Conservation (phyloP, 176 grass and related monocot genomes). For the Musa acuminata region DNA sequence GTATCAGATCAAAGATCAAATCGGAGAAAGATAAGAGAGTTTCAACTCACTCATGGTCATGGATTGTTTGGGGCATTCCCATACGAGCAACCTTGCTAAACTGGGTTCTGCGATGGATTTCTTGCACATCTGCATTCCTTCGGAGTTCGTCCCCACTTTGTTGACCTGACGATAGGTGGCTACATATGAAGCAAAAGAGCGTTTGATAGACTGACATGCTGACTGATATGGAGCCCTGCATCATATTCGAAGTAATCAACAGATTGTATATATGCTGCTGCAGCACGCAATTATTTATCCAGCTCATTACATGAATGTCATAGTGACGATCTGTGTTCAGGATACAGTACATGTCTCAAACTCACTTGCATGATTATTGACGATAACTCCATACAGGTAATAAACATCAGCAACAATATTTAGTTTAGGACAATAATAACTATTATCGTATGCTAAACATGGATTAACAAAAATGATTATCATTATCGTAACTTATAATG, state of each 20-base stretch:
- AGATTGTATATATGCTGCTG: background rate
- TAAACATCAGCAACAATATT: too few relatives aligned
- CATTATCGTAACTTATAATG: too few relatives aligned
- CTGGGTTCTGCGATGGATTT: slow-evolving; percentile 69
- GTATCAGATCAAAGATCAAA: background rate
- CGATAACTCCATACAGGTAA: too few relatives aligned
- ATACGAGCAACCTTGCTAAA: slow-evolving; percentile 25
- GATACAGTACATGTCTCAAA: too few relatives aligned
- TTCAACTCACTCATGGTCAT: slow-evolving; percentile 68
- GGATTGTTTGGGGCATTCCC: slow-evolving; percentile 38
- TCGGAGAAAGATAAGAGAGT: background rate
- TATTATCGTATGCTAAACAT: too few relatives aligned
- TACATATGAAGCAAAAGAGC: slow-evolving; percentile 83
- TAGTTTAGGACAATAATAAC: too few relatives aligned
- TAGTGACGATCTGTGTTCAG: too few relatives aligned
- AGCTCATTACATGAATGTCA: too few relatives aligned
- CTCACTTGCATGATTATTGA: too few relatives aligned
- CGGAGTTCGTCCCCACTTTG: slow-evolving; percentile 43
- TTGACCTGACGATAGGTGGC: slow-evolving; percentile 66
- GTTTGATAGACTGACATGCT: slow-evolving; percentile 98
- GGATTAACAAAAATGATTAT: too few relatives aligned
- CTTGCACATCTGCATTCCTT: slow-evolving; percentile 75
- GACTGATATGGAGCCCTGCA: slow-evolving; percentile 73
- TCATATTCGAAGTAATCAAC: slow-evolving; percentile 2
- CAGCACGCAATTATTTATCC: too few relatives aligned